Conservation (phyloP, 139 green algal species). For the Zygnema circumcarinatum region DNA sequence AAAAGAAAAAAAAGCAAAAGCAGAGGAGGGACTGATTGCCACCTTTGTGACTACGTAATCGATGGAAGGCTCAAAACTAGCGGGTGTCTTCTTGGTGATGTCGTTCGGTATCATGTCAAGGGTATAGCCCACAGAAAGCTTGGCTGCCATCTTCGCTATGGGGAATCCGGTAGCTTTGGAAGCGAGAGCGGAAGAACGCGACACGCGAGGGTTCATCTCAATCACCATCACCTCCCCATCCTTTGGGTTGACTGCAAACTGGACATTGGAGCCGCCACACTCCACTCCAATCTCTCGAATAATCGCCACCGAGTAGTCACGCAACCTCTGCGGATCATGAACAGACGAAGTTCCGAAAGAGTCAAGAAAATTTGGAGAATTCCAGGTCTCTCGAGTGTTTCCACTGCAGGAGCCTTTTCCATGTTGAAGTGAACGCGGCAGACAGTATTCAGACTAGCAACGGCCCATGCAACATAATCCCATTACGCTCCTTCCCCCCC, state of each 20-base stretch:
- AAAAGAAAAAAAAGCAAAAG: not conserved
- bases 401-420: not conserved
- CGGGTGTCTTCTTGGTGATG: slow-evolving; percentile 98
- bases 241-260: slow-evolving; percentile 94
- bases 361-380: slow-evolving; percentile 54
- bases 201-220: slow-evolving; percentile 99
- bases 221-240: slow-evolving; percentile 97
- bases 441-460: not conserved
- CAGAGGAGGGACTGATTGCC: not conserved
- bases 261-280: slow-evolving; percentile 97
- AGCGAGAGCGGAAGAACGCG: slow-evolving; percentile 93
- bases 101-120: slow-evolving; percentile 95
- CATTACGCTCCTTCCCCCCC: no score
- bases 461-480: not conserved
- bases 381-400: not conserved
- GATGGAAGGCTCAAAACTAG: slow-evolving; percentile 98
- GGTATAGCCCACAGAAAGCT: slow-evolving; percentile 95
- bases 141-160: slow-evolving; percentile 99
- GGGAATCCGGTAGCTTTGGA: slow-evolving; percentile 98
- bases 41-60: slow-evolving; percentile 99
- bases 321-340: slow-evolving; percentile 79
- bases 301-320: slow-evolving; percentile 84
- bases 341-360: not conserved
- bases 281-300: slow-evolving; percentile 99
- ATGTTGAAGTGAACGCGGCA: not conserved